Evolutionary conservation across 2,329 filamentous ascomycete species (phyloP).

Genomic region (Aspergillus proliferans): DNA sequence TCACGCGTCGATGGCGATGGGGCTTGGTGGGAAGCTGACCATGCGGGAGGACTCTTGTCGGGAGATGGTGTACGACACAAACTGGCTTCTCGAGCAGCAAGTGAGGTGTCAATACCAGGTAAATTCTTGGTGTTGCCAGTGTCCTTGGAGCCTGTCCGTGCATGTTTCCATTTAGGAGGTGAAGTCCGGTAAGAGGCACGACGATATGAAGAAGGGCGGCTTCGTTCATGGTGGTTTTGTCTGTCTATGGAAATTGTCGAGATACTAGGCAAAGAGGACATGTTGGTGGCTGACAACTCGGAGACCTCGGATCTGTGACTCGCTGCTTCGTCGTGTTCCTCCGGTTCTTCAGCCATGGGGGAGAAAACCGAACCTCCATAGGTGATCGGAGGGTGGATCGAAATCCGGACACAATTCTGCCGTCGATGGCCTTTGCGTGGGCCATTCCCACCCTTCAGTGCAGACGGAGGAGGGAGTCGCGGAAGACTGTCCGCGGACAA

Average conservation of each 20-base stretch:
- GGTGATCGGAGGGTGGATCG: constrained; percentile 31
- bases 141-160: constrained; percentile 8
- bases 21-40: constrained; percentile 17
- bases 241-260: constrained; percentile 9
- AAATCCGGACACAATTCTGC: constrained; percentile 40
- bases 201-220: constrained; percentile 1
- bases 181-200: constrained; percentile 13
- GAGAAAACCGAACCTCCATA: constrained; percentile 29
- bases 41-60: constrained; percentile 18
- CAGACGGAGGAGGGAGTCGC: constrained; percentile 22
- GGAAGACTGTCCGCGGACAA: constrained; percentile 17
- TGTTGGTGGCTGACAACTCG: constrained; percentile 9
- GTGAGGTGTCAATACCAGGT: constrained; percentile 20
- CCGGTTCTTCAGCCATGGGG: constrained; percentile 30
- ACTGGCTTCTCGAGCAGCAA: constrained; percentile 9
- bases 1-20: constrained; percentile 19
- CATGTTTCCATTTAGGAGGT: constrained; percentile 20
- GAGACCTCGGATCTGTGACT: constrained; percentile 18
- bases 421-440: constrained; percentile 36
- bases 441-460: constrained; percentile 26
- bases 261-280: constrained; percentile 11
- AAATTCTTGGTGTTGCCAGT: constrained; percentile 16
- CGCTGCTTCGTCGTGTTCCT: constrained; percentile 26
- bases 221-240: neutral
- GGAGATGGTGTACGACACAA: constrained; percentile 27